phyloP scores from a whole-genome alignment of 2,329 filamentous ascomycete genomes.

The Fusarium sp. region DNA sequence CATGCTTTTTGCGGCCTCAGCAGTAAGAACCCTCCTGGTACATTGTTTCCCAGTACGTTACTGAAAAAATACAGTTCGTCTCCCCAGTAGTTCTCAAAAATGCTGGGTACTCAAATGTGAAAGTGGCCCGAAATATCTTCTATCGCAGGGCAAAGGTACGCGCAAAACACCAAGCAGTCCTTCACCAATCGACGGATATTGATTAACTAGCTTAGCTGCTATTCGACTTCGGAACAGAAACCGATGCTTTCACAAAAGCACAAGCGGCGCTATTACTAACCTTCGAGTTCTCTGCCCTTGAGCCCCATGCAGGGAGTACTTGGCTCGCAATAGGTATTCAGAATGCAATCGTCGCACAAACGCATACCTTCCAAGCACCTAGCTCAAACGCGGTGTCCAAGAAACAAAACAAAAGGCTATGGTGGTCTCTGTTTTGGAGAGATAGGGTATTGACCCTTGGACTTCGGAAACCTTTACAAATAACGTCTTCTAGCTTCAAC shows the following conservation, averaged over 20 bases:
- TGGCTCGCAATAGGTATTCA: conserved; percentile 38
- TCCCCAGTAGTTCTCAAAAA: conserved; percentile 37
- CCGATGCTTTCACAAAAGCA: conserved; percentile 28
- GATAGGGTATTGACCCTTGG: conserved; percentile 20
- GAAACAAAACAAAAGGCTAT: conserved; percentile 20
- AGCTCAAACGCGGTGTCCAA: conserved; percentile 1
- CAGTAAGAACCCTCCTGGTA: background rate
- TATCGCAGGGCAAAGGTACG: conserved; percentile 34
- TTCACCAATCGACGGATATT: background rate
- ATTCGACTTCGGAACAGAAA: conserved; percentile 33
- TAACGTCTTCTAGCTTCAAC: conserved; percentile 23
- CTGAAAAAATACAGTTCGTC: conserved; percentile 28
- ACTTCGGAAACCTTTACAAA: conserved; percentile 13
- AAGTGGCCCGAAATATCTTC: conserved; percentile 36
- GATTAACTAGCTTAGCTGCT: conserved; percentile 2
- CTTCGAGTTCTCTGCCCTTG: conserved; percentile 36
- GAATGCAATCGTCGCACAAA: conserved; percentile 35
- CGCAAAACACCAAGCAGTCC: fast-evolving
- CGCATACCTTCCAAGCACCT: conserved; percentile 28
- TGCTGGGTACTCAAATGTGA: conserved; percentile 36
- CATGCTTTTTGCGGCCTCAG: conserved; percentile 40
- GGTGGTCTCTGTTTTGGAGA: conserved; percentile 35
- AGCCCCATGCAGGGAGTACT: conserved; percentile 36
- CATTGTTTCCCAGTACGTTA: fast-evolving
- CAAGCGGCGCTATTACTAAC: conserved; percentile 37